These are phyloP conservation scores for Tetraselmis chui DNA, from an alignment of 139 green algal species.

Conservation along the genomic window DNA sequence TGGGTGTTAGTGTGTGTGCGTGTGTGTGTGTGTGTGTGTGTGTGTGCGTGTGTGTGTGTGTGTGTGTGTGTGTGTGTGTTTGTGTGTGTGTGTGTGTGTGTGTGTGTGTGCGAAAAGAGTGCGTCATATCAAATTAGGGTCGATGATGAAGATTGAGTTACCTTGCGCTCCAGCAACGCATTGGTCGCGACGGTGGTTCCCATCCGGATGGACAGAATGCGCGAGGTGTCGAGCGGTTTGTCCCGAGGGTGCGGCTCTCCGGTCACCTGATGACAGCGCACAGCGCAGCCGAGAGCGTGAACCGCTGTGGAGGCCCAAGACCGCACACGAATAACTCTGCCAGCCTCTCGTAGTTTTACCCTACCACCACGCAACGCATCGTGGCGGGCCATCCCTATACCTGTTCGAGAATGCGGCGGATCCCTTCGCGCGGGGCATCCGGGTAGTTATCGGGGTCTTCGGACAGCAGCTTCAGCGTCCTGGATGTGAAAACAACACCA, in stretches of 20 bases:
- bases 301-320: no score
- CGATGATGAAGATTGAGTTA: background rate
- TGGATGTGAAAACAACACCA: no score
- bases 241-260: constrained; percentile 31
- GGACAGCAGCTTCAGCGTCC: constrained; percentile 86
- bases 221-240: constrained; percentile 66
- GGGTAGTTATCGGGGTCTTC: constrained; percentile 90
- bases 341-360: no score
- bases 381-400: constrained; percentile 58
- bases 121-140: no score
- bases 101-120: constrained; percentile 1
- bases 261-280: no score
- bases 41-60: background rate
- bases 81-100: no score
- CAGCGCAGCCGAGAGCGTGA: no score
- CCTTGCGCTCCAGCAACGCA: constrained; percentile 86
- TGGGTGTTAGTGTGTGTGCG: no score
- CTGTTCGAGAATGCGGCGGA: constrained; percentile 84
- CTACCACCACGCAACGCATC: no score
- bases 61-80: no score
- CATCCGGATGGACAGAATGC: constrained; percentile 83
- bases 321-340: no score
- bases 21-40: constrained; percentile 1
- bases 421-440: constrained; percentile 90
- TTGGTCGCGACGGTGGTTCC: constrained; percentile 93